Base-by-base conservation (phyloP, 345 rosid genomes). In the Cardiospermum halicacabum region DNA sequence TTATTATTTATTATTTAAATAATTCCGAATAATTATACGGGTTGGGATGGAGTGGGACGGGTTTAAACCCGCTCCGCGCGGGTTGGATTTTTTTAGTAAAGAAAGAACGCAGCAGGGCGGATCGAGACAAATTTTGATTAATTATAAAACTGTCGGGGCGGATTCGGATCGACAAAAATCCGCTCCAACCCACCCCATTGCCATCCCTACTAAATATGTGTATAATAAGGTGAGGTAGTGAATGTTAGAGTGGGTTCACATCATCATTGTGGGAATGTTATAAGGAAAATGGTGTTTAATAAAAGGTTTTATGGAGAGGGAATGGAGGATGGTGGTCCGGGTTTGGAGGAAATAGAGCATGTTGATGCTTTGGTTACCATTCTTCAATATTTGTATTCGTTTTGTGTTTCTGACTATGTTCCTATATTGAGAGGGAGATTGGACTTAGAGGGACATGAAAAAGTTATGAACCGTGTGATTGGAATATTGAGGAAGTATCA, bases 381-480 rank as follows among this genome's bases (percentile, higher is more conserved):
- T 28, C 69, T 85, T 30, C 43, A 45, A 13, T 60, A 74, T 53
- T 7, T 76, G 3, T 79, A 59, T 19, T 68, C 91, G 0, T 85
- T 81, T 53, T 77, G n/a, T 53, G 15, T 45, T 40, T 39, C 50
- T 26, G 16, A 4, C 8, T 12, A 43, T 18, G 1, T 47, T 47
- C 51, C 51, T 16, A n/a, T 16, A 16, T 47, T 47, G 11, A 39
- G 45, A 74, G 62, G 4, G 40, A 40, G 58, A 68, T 73, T 18
- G 78, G 80, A 72, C 53, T 82, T 0, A 54, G 76, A 76, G 11
- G 85, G 85, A 7, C 80, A 70, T 60, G 83, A 79, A 61, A 79
- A 76, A 69, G 70, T 60, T 22, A 54, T 73, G 69, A 70, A 69
- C 36, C 71, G 67, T 4, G 71, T 74, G 1, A 56, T 56, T 19